Evolutionary conservation across 2,329 filamentous ascomycete genomes (phyloP).

Genomic region (Parastagonospora avenae): DNA sequence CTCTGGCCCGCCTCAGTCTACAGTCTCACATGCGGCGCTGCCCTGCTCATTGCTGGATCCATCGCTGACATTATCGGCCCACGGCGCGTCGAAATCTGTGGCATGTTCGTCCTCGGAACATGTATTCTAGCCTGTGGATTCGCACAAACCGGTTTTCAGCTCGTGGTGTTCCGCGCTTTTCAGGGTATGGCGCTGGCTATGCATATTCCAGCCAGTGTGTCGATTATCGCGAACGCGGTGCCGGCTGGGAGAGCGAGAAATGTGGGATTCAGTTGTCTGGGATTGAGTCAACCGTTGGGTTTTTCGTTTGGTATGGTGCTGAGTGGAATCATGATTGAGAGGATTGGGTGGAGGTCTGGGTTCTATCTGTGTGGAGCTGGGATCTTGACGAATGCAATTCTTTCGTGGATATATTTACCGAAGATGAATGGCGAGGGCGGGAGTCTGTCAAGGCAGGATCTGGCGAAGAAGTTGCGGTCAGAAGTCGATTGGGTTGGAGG

Average conservation of each 20-base stretch:
- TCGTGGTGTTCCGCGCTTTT: constrained; percentile 52
- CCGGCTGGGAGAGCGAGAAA: constrained; percentile 32
- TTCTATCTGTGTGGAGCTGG: constrained; percentile 49
- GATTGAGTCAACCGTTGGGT: constrained; percentile 55
- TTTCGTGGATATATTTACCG: constrained; percentile 16
- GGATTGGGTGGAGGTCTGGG: constrained; percentile 55
- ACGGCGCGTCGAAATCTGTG: constrained; percentile 51
- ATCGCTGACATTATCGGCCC: constrained; percentile 58
- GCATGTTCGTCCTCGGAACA: constrained; percentile 48
- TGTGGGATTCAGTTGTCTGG: constrained; percentile 48
- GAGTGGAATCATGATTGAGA: constrained; percentile 56
- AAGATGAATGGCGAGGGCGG: constrained; percentile 13
- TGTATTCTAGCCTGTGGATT: constrained; percentile 55
- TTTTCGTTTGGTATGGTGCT: constrained; percentile 59
- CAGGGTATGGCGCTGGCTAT: constrained; percentile 55
- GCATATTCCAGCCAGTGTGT: constrained; percentile 54
- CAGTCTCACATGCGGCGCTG: constrained; percentile 53
- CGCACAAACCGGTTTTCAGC: constrained; percentile 50
- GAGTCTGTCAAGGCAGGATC: neutral
- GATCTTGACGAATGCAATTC: neutral
- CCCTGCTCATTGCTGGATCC: constrained; percentile 56
- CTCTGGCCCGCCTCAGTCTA: constrained; percentile 44
- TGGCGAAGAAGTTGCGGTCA: constrained; percentile 15
- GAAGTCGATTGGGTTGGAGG: constrained; percentile 40
- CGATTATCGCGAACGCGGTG: constrained; percentile 48